Conservation (phyloP, 2,329 filamentous ascomycete genomes). For the Cladophialophora immunda region DNA sequence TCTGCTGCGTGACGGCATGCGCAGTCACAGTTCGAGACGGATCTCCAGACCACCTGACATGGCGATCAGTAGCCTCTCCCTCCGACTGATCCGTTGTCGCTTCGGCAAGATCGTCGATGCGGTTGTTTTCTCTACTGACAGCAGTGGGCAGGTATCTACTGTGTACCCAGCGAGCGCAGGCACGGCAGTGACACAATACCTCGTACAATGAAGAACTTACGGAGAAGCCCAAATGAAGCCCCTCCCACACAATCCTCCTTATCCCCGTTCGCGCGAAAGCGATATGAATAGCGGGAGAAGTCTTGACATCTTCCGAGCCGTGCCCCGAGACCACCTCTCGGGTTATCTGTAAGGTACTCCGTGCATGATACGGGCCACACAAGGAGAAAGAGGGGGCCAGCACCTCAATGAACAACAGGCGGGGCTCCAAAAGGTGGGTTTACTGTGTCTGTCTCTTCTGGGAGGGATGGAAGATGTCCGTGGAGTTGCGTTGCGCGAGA, state of each 20-base stretch:
- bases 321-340: not conserved
- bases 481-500: not conserved
- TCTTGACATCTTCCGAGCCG: not conserved
- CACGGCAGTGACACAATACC: too few species aligned
- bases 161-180: not conserved
- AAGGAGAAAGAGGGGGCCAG: not conserved
- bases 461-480: not conserved
- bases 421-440: not conserved
- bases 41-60: slow-evolving; percentile 1
- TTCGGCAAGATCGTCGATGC: slow-evolving; percentile 17
- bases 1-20: not conserved
- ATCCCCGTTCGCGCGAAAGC: not conserved
- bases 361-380: not conserved
- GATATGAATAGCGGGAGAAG: not conserved
- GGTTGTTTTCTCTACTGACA: not conserved
- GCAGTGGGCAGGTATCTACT: not conserved
- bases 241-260: not conserved
- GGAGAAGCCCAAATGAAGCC: not conserved
- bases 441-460: not conserved
- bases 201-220: not conserved
- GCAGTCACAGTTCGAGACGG: not conserved
- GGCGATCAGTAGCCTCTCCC: slow-evolving; percentile 8
- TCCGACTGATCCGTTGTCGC: slow-evolving; percentile 16
- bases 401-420: not conserved
- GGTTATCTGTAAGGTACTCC: not conserved